These are phyloP conservation scores for Pichia cactophila DNA, from an alignment of 1,139 yeast genomes.

Conservation along the genomic window DNA sequence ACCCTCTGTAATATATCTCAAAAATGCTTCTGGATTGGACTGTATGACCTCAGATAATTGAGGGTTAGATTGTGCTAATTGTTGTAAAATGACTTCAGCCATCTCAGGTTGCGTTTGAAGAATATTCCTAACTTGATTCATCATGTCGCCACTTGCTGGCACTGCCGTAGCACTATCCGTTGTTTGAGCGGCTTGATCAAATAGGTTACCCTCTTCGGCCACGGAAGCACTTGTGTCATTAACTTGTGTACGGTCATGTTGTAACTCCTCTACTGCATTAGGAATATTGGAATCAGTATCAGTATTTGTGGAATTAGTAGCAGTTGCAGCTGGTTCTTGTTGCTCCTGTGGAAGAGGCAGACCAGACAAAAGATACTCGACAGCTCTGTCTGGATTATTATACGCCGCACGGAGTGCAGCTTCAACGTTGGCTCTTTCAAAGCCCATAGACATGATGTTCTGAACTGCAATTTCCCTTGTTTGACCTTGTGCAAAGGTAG, in stretches of 20 bases:
- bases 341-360: conserved; percentile 49
- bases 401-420: conserved; percentile 91
- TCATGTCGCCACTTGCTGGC: conserved; percentile 40
- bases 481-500: conserved; percentile 55
- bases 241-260: conserved; percentile 21
- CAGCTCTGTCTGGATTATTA: conserved; percentile 97
- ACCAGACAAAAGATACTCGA: conserved; percentile 86
- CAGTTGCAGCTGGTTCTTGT: conserved; percentile 12
- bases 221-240: conserved; percentile 26
- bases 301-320: conserved; percentile 21
- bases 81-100: conserved; percentile 77
- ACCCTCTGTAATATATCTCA: conserved; percentile 61
- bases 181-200: conserved; percentile 67
- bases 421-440: conserved; percentile 80
- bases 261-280: conserved; percentile 22
- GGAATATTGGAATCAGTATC: background rate
- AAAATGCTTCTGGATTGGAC: conserved; percentile 79
- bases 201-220: conserved; percentile 34
- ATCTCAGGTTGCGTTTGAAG: conserved; percentile 85
- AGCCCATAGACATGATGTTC: conserved; percentile 95
- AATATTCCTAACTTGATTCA: conserved; percentile 66
- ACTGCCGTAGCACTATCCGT: conserved; percentile 14
- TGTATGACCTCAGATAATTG: conserved; percentile 77
- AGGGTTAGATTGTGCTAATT: conserved; percentile 77
- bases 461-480: conserved; percentile 63